Conservation (phyloP, 2,329 filamentous ascomycete species). For the Ceratocystis alfenasii region DNA sequence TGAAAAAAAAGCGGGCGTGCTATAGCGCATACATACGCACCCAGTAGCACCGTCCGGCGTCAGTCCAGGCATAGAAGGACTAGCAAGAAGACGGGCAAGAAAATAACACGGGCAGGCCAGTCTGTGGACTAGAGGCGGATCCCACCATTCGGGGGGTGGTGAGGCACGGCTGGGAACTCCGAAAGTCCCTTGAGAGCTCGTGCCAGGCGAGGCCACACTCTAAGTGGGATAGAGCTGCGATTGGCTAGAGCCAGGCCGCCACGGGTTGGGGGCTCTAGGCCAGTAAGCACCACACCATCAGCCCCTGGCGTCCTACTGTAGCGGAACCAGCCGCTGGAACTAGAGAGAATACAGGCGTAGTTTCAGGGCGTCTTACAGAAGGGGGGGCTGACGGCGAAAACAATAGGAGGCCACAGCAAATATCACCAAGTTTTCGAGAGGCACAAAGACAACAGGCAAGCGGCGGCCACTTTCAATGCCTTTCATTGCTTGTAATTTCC, state of each 20-base stretch:
- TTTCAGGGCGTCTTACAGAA: background rate
- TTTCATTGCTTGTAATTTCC: background rate
- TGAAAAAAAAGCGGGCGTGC: background rate
- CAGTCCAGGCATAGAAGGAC: background rate
- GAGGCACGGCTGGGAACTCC: conserved; percentile 7
- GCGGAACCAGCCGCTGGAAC: background rate
- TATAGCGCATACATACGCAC: background rate
- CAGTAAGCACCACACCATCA: background rate
- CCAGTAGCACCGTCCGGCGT: background rate
- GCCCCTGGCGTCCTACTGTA: background rate
- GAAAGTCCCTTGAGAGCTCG: background rate
- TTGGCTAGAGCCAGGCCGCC: background rate
- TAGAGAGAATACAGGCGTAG: background rate
- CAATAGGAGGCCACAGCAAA: background rate
- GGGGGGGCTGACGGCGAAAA: background rate
- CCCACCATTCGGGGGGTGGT: background rate
- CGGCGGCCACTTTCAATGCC: background rate
- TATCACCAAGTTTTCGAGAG: background rate
- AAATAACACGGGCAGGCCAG: background rate
- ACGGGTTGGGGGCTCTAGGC: background rate
- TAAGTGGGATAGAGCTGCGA: background rate
- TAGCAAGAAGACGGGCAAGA: background rate
- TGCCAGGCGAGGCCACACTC: background rate
- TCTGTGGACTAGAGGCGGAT: background rate
- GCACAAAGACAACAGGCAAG: too few species aligned